A percentile compares a stretch with the other conserved stretches of the same genome.
Evolutionary conservation across 2,329 filamentous ascomycete genomes (phyloP).

Genomic region (Fusarium sublunatum): DNA sequence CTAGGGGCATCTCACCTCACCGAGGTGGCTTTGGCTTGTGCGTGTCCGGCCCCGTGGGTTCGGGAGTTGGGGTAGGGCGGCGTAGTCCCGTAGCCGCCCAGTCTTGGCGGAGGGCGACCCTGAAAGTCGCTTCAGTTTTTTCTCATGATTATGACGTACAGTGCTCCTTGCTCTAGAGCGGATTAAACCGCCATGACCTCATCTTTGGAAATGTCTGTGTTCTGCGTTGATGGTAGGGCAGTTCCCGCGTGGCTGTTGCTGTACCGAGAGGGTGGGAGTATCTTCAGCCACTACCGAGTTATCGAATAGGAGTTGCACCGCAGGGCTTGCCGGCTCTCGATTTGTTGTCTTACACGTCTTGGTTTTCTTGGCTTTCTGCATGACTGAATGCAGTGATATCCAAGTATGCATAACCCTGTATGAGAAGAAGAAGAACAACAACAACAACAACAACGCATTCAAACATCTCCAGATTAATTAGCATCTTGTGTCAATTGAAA

Average conservation of each 20-base stretch:
- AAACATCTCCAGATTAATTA: constrained; percentile 2
- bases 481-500: neutral
- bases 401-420: constrained; percentile 9
- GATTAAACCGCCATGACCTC: constrained; percentile 23
- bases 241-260: constrained; percentile 4
- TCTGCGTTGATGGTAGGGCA: neutral
- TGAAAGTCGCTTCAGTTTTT: constrained; percentile 28
- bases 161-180: neutral
- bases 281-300: neutral
- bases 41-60: constrained; percentile 34
- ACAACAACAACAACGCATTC: constrained; percentile 5
- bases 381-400: constrained; percentile 3
- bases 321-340: neutral
- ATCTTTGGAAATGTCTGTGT: constrained; percentile 7
- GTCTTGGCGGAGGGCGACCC: constrained; percentile 41
- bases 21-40: constrained; percentile 11
- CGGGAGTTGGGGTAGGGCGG: constrained; percentile 33
- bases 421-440: no score
- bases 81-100: constrained; percentile 41
- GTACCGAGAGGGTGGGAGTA: neutral
- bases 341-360: neutral
- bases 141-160: constrained; percentile 9
- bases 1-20: neutral
- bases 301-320: neutral
- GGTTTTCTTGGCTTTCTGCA: neutral